Percentiles rank a stretch among this genome's conserved stretches.
Evolutionary conservation across 371 early-diverging fungal species (phyloP).

Genomic region (Circinella minor): DNA sequence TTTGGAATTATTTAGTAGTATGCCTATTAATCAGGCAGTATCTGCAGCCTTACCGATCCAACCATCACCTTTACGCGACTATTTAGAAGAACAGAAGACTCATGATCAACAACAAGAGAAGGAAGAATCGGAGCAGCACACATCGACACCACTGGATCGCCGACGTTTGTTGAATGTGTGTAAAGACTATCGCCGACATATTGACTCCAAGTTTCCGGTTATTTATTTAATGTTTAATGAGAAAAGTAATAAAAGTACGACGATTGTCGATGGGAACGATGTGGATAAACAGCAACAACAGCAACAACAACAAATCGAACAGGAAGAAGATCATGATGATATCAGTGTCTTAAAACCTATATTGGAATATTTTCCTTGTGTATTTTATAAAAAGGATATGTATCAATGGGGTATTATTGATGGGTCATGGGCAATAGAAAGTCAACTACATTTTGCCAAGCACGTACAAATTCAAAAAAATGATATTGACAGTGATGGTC

Average conservation of each 20-base stretch:
- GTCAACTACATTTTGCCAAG: background rate
- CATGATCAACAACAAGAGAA: background rate
- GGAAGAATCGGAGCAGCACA: background rate
- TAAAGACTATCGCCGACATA: slow-evolving; percentile 23
- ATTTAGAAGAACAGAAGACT: background rate
- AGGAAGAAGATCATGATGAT: background rate
- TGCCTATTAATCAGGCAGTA: slow-evolving; percentile 39
- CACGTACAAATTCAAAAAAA: background rate
- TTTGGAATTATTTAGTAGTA: slow-evolving; percentile 31
- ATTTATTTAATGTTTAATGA: slow-evolving; percentile 24
- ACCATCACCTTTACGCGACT: slow-evolving; percentile 20
- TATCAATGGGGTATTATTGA: slow-evolving; percentile 19
- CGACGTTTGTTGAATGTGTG: slow-evolving; percentile 26
- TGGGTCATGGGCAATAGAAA: slow-evolving; percentile 18
- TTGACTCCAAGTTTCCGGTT: slow-evolving; percentile 29
- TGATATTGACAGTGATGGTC: background rate
- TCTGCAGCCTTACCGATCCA: slow-evolving; percentile 30
- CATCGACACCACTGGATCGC: background rate
- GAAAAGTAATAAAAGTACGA: background rate
- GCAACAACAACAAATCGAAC: background rate
- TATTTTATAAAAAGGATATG: slow-evolving; percentile 33
- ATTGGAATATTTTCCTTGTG: slow-evolving; percentile 28
- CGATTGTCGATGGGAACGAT: no score
- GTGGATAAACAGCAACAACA: no score
- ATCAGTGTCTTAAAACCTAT: slow-evolving; percentile 5